Conservation (phyloP, 768 basidiomycete species). For the Lactarius vividus region DNA sequence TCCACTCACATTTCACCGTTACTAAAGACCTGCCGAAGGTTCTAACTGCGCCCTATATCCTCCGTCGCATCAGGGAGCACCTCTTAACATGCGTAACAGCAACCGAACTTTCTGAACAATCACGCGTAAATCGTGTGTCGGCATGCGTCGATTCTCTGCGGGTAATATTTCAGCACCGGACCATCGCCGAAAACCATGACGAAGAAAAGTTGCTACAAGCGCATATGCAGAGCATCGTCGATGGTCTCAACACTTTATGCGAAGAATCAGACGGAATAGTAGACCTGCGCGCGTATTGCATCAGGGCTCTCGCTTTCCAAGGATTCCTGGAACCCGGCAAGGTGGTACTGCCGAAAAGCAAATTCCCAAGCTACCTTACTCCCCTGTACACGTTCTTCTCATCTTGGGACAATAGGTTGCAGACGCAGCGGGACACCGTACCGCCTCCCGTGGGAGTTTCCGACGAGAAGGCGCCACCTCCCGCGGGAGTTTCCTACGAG, state of each 20-base stretch:
- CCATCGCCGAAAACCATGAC: not conserved
- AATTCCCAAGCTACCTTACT: not conserved
- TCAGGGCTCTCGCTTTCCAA: slow-evolving; percentile 7
- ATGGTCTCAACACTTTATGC: not conserved
- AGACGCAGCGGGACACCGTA: not conserved
- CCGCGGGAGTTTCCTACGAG: not conserved
- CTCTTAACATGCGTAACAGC: slow-evolving; percentile 14
- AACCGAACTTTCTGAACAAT: slow-evolving; percentile 4
- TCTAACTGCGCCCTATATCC: not conserved
- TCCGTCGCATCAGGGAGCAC: slow-evolving; percentile 9
- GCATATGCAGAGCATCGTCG: not conserved
- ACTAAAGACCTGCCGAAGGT: not conserved
- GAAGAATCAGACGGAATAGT: not conserved
- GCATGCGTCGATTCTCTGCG: slow-evolving; percentile 9
- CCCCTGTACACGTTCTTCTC: slow-evolving; percentile 1
- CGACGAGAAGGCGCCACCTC: not conserved
- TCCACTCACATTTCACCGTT: slow-evolving; percentile 1
- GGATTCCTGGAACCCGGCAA: not conserved
- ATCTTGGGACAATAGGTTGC: not conserved
- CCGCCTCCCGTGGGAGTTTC: not conserved
- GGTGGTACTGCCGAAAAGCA: too few species aligned
- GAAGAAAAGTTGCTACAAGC: not conserved
- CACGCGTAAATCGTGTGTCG: not conserved
- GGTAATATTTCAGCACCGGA: not conserved
- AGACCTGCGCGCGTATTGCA: slow-evolving; percentile 11